Evolutionary conservation across 108 stramenopile species (phyloP).

Genomic region (Cyclotella sp.): DNA sequence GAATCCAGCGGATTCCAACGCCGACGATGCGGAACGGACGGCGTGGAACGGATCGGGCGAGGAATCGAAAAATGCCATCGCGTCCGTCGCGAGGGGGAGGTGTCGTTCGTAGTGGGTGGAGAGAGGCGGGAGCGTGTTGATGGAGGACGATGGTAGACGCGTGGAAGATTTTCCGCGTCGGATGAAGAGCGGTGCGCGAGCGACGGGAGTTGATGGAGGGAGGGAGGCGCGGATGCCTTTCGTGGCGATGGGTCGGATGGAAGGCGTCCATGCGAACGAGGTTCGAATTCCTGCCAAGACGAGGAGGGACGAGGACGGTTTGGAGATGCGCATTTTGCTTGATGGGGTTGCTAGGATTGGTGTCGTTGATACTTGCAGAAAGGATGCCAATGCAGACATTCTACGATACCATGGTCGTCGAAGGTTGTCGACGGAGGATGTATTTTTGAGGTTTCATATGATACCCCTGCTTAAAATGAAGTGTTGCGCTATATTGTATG

Average conservation of each 20-base stretch:
- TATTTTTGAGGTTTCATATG: too few species aligned
- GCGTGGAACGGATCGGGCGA: constrained; percentile 86
- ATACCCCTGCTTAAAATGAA: too few species aligned
- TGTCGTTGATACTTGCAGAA: neutral
- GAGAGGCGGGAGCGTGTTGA: constrained; percentile 14
- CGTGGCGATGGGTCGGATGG: neutral
- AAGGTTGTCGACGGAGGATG: too few species aligned
- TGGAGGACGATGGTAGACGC: neutral
- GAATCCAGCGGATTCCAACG: constrained; percentile 69
- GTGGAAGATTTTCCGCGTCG: neutral
- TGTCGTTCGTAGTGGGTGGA: constrained; percentile 45
- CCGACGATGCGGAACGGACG: constrained; percentile 62
- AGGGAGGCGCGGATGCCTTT: neutral
- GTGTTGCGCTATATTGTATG: too few species aligned
- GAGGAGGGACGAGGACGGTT: constrained; percentile 9
- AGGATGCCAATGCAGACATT: neutral
- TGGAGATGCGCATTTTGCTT: neutral
- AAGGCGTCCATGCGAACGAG: neutral
- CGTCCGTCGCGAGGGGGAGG: constrained; percentile 67
- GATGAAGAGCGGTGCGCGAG: neutral
- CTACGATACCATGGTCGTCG: too few species aligned
- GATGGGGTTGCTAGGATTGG: neutral
- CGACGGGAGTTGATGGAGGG: neutral
- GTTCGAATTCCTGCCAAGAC: neutral
- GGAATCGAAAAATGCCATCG: constrained; percentile 72